These are phyloP conservation scores for Cunninghamia lanceolata DNA, from an alignment of 75 land plant species.

Conservation along the genomic window DNA sequence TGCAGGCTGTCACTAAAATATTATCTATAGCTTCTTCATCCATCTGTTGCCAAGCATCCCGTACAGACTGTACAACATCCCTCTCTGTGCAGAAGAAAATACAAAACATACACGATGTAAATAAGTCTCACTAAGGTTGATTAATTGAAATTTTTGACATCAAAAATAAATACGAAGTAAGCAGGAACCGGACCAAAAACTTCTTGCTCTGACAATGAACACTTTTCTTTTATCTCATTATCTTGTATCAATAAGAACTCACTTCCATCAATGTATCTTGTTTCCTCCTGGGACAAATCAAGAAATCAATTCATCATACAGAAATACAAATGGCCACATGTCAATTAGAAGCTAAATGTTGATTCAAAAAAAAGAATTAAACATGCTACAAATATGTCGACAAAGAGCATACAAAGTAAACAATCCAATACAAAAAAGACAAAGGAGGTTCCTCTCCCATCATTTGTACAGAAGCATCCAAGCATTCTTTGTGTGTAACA, in stretches of 20 bases:
- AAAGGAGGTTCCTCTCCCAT: background rate
- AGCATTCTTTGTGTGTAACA: background rate
- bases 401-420: background rate
- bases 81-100: constrained; percentile 21
- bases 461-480: background rate
- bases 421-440: background rate
- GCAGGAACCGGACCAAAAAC: constrained; percentile 8
- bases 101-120: background rate
- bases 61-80: constrained; percentile 22
- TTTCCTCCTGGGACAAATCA: background rate
- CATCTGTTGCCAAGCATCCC: constrained; percentile 26
- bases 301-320: background rate
- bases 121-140: background rate
- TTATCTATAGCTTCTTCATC: constrained; percentile 30
- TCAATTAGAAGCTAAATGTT: background rate
- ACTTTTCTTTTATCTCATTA: background rate
- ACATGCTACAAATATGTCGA: background rate
- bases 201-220: background rate
- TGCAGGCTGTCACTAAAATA: constrained; percentile 18
- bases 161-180: background rate
- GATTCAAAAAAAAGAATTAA: background rate
- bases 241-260: background rate
- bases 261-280: background rate
- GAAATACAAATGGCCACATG: background rate
- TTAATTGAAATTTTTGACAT: background rate